A percentile compares a stretch with the other conserved stretches of the same genome.
phyloP scores from a whole-genome alignment of 768 basidiomycete species.

The Mycena galericulata region DNA sequence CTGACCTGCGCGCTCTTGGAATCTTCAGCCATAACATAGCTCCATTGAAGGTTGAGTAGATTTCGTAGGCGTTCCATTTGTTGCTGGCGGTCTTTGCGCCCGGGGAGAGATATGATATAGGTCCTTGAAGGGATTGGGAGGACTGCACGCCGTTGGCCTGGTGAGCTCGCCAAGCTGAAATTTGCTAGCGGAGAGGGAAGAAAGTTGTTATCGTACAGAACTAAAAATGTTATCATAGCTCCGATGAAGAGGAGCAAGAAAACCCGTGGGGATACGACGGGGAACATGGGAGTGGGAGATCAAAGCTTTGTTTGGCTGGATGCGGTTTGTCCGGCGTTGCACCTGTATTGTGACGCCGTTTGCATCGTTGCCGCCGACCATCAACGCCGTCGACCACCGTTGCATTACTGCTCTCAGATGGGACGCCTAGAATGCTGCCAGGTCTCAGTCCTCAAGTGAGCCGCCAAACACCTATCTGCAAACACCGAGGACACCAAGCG shows the following conservation, averaged over 20 bases:
- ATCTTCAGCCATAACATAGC: constrained; percentile 59
- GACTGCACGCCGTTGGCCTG: constrained; percentile 26
- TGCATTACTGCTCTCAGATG: no score
- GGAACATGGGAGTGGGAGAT: not conserved
- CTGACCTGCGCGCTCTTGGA: constrained; percentile 17
- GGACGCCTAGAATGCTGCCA: no score
- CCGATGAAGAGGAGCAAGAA: not conserved
- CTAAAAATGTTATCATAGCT: constrained; percentile 13
- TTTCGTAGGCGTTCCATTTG: constrained; percentile 69
- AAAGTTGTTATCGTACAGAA: constrained; percentile 31
- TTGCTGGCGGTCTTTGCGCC: constrained; percentile 63
- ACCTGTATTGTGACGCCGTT: no score
- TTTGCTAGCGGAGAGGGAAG: constrained; percentile 8
- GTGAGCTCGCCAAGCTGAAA: constrained; percentile 8
- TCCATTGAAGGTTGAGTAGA: constrained; percentile 63
- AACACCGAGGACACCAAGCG: no score
- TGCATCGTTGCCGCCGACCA: no score
- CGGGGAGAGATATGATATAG: constrained; percentile 72
- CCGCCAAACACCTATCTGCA: no score
- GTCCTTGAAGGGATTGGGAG: constrained; percentile 57
- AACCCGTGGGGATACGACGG: not conserved
- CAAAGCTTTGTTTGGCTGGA: not conserved
- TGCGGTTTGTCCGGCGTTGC: not conserved
- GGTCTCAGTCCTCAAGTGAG: no score
- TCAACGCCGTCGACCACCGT: no score